Base-by-base conservation (phyloP, 2,329 filamentous ascomycete genomes). In the Penicillium sclerotiorum region DNA sequence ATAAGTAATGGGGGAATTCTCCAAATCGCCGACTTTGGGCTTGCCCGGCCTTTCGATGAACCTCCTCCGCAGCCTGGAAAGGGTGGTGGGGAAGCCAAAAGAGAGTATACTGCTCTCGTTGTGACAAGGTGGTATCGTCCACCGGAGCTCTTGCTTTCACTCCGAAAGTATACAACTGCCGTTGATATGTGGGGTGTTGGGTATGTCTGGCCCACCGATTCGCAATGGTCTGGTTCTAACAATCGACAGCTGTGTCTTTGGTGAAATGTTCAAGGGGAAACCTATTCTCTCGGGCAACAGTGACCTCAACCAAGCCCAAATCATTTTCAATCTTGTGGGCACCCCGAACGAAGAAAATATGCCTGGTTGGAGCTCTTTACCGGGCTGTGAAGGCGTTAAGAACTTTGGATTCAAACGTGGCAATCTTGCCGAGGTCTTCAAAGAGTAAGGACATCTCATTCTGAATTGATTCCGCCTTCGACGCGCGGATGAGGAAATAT, bases 171-270 rank as follows among this genome's bases (percentile, higher is more conserved):
- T 72, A 99, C 94, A n/a, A 90, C 92, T 12, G 92, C 94, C 8
- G 96, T 99, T 63, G 94, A 99, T 71, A 85, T 99, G 74, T 99
- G 94, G 94, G 94, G 94, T 61, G 93, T 96, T 60, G 94, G 93
- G 88, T 92, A 78, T 76, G 84, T 69, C 44, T 45, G 13, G 8
- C 21, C 6, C 47, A 8, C 42, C 12, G 8, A n/a, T 5, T 37
- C 40, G 6, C 7, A 54, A n/a, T 28, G 45, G 35, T 32, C 20
- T 13, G 11, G 22, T 39, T 47, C 55, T 68, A 45, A 61, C 27
- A 21, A 50, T 70, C 49, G 25, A 11, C 22, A 91, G 88, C n/a
- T 99, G 94, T 67, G 91, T 99, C 2, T 96, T 99, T 73, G 94
- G 91, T 44, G 94, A 99, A 69, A 99, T 99, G 93, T 87, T 96